These are phyloP conservation scores for Pascua sp. DNA, from an alignment of 1,284 basidiomycete species.

Conservation along the genomic window DNA sequence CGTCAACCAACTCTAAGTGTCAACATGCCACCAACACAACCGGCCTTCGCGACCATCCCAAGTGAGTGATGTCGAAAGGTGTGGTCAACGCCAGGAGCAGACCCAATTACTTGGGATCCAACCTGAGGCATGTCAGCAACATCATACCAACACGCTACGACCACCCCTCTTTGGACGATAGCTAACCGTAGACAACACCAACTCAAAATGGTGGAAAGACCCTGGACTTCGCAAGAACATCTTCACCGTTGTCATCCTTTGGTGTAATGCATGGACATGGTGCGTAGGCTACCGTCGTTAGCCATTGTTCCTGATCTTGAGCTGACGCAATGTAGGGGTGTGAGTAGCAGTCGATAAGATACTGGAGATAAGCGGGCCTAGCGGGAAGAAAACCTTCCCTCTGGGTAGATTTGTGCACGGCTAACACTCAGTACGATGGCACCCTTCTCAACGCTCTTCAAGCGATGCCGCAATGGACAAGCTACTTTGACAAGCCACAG, in stretches of 20 bases:
- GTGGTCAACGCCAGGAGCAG: background rate
- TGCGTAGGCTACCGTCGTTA: background rate
- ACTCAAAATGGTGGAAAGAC: constrained; percentile 18
- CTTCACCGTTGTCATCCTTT: constrained; percentile 1
- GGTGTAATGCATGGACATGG: background rate
- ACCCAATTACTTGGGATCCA: background rate
- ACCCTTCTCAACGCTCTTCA: constrained; percentile 9
- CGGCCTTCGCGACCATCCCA: constrained; percentile 1
- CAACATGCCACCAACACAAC: background rate
- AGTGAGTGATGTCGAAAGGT: background rate
- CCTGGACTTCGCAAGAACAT: constrained; percentile 6
- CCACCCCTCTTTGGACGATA: background rate
- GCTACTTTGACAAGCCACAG: constrained; percentile 16
- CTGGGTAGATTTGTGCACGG: no score
- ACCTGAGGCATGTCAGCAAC: no score
- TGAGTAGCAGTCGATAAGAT: no score
- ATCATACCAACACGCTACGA: no score
- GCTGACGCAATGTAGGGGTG: no score
- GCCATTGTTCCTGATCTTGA: no score
- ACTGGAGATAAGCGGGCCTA: no score
- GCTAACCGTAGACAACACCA: constrained; percentile 13
- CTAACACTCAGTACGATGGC: constrained; percentile 10
- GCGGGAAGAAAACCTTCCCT: no score
- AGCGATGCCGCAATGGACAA: constrained; percentile 9
- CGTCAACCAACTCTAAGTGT: background rate